Base-by-base conservation (phyloP, 2,329 filamentous ascomycete genomes). In the Incumbomyces delicatus region DNA sequence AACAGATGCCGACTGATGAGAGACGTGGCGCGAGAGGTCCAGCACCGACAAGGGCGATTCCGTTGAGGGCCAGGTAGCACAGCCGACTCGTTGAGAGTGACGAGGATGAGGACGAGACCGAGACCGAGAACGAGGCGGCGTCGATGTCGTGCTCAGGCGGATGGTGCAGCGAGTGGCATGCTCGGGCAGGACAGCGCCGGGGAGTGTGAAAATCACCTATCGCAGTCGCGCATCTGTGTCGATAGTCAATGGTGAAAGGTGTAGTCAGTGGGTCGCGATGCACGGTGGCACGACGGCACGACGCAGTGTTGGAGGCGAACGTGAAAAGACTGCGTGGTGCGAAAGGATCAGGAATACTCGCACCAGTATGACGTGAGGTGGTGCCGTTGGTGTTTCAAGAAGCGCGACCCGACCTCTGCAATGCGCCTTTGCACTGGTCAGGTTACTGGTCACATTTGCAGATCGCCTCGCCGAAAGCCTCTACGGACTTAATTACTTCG, bases 341-440 rank as follows among this genome's bases (percentile, higher is more conserved):
- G 8, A 27, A 27, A 27, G 22, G 22, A 27, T 5, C 22, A 27
- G 22, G 22, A 27, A 27, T n/a, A n/a, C n/a, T n/a, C 40, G 40
- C 35, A 30, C 14, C 16, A n/a, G 35, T 32, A 44, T 44, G 41
- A 44, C 41, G 41, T 36, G 31, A 34, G 41, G 31, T 34, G 41
- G 22, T 20, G 41, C 27, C 22, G 5, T 8, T 27, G 5, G 22
- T 42, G 41, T 44, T 44, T 44, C 41, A 44, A 36, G 41, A 44
- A 44, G 41, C 41, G 41, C 41, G 41, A 44, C 32, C 18, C 13
- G 38, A 14, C n/a, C 17, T 27, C 38, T 27, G 8, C 22, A 27
- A 27, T 27, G 22, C 22, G 22, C 22, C 4, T 27, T 27, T 8
- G 22, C 8, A 27, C 22, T 27, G 22, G 22, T 27, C 22, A 4